Base-by-base conservation (phyloP, 2,329 filamentous ascomycete genomes). In the Alternaria solani region DNA sequence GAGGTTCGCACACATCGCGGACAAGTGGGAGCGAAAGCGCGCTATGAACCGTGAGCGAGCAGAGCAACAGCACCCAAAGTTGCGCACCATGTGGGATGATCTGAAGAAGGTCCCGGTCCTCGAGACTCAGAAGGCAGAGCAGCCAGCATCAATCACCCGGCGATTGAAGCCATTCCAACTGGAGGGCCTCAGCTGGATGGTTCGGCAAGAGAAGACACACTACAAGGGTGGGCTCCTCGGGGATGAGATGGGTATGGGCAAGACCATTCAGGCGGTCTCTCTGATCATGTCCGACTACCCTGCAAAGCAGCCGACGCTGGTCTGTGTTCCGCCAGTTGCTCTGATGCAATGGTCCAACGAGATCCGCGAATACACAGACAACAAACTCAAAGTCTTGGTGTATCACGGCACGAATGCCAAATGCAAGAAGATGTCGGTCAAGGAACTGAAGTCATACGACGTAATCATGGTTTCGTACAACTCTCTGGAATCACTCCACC, bases 401-500 rank as follows among this genome's bases (percentile, higher is more conserved):
- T 94, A 91, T 69, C 95, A 99, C 71, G 91, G 92, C 47, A 93
- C 93, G 16, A 96, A 97, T 65, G 77, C 88, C 18, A 93, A 95
- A 79, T 85, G 90, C 51, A 97, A 97, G 81, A 86, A 86, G 28
- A 87, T 96, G 72, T 89, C 86, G 0, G 81, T 88, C 26, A 90
- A 89, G 60, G 89, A 96, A 36, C 81, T 98, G 52, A 91, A 90
- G 78, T 88, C 90, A 68, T 96, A 89, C 79, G 89, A 99, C 78
- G 93, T 99, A 51, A 94, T 98, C 74, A 93, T 98, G 87, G 96
- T 98, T 81, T 98, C 94, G 14, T 99, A 96, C 85, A 93, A 92
- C 68, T 87, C 91, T 67, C 82, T 99, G 34, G 95, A 98, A 78
- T 96, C 94, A 0, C 89, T 97, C 72, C 92, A 93, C 75, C 90